Base-by-base conservation (phyloP, 495 filamentous ascomycete species). In the Xylaria grammica region DNA sequence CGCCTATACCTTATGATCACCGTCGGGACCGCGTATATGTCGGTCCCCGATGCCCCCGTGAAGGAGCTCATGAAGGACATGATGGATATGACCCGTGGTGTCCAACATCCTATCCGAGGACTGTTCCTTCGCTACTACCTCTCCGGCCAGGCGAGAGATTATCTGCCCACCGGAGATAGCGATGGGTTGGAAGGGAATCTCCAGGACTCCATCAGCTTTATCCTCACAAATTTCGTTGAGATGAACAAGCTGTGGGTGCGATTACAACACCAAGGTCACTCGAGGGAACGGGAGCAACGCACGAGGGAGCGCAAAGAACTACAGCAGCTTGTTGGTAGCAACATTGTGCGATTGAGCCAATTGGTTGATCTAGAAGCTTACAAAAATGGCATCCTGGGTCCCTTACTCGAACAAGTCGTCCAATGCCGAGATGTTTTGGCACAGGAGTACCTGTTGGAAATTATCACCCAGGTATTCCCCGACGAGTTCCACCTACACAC, bases 31-130 rank as follows among this genome's bases (percentile, higher is more conserved):
- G 95, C 97, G 34, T 99, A 99, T 79, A 99, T 99, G 95, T 89
- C 91, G 10, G 94, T 99, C 68, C 91, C 95, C 74, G 95, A 97
- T 86, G 96, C 95, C 49, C 95, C 95, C 4, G 94, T 99, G 66
- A 99, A 99, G 79, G 95, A 99, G 80, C 93, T 99, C 60, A 99
- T 99, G 95, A 99, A 99, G 77, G 95, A 99, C 74, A 99, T 99
- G 95, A 99, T 99, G 95, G 95, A 99, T 79, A 99, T 99, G 95
- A 97, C 92, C 77, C 86, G 95, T 65, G 95, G 95, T 51, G 92
- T 99, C 30, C 95, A 99, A 72, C 96, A 99, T 72, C 95, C 95
- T 2, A 91, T 97, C 52, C 90, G 95, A 51, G 95, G 95, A 2
- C 81, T 99, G 42, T 99, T 99, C 76, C 79, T 99, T 66, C 87